Percentiles rank a stretch among this genome's conserved stretches.
Evolutionary conservation across 306 rosid species (phyloP).

Genomic region (Vachellia collinsii): DNA sequence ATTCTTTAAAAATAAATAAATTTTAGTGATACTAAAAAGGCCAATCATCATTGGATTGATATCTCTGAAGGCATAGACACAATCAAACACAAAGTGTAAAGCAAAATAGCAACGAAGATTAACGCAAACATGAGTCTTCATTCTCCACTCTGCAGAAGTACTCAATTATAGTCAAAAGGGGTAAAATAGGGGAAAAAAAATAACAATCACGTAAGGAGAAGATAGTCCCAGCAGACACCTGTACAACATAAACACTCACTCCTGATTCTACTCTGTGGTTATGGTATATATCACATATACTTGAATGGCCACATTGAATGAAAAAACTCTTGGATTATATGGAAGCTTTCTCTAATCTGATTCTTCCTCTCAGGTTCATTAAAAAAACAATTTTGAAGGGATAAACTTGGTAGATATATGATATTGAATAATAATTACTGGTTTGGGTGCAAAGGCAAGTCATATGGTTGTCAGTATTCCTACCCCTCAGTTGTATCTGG

Average conservation of each 20-base stretch:
- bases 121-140: slow-evolving; percentile 37
- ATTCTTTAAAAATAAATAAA: not conserved
- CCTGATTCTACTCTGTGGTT: slow-evolving; percentile 32
- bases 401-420: slow-evolving; percentile 48
- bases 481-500: slow-evolving; percentile 54
- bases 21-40: not conserved
- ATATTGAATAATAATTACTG: slow-evolving; percentile 48
- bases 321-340: slow-evolving; percentile 40
- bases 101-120: slow-evolving; percentile 30
- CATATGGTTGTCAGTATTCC: slow-evolving; percentile 50
- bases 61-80: not conserved
- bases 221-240: slow-evolving; percentile 40
- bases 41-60: slow-evolving; percentile 13
- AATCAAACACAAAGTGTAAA: not conserved
- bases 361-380: slow-evolving; percentile 44
- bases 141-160: slow-evolving; percentile 40
- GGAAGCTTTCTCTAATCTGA: slow-evolving; percentile 46
- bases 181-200: not conserved
- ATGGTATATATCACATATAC: slow-evolving; percentile 38
- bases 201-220: slow-evolving; percentile 45
- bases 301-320: slow-evolving; percentile 43
- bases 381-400: slow-evolving; percentile 23
- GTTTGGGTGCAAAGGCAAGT: slow-evolving; percentile 35
- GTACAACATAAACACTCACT: slow-evolving; percentile 52
- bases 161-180: slow-evolving; percentile 30